Evolutionary conservation across 345 rosid genomes (phyloP).

Genomic region (Eucalyptus caleyi): DNA sequence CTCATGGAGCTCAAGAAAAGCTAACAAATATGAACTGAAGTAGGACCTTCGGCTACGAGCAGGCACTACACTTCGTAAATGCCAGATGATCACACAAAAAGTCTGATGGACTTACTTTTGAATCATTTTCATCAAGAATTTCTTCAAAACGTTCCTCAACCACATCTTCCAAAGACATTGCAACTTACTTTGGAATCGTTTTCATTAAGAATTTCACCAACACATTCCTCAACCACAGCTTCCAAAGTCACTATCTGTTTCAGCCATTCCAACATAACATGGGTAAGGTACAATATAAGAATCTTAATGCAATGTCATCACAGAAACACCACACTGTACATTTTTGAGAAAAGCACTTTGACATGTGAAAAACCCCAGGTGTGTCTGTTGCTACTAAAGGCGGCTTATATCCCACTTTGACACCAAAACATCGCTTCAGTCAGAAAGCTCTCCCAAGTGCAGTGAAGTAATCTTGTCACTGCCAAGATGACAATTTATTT

Average conservation of each 20-base stretch:
- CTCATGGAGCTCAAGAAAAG: not conserved
- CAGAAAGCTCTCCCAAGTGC: not conserved
- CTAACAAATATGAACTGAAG: not conserved
- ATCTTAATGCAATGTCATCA: not conserved
- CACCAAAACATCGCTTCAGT: not conserved
- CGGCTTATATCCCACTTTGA: not conserved
- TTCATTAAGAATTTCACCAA: rapidly evolving
- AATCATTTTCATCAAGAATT: not conserved
- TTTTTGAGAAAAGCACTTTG: not conserved
- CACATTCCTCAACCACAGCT: not conserved
- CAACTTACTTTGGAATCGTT: not conserved
- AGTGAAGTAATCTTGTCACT: not conserved
- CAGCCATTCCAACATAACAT: not conserved
- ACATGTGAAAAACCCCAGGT: too few relatives aligned
- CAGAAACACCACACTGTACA: not conserved
- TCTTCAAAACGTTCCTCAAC: rapidly evolving
- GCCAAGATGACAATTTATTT: not conserved
- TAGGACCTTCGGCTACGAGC: not conserved
- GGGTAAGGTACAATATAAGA: not conserved
- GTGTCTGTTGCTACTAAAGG: too few relatives aligned
- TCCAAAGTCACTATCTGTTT: not conserved
- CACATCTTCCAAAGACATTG: not conserved
- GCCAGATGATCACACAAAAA: not conserved
- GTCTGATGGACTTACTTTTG: not conserved
- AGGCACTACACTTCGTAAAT: not conserved